These are phyloP conservation scores for Rhododendron ovatum DNA, from an alignment of 148 eudicot genomes.

Conservation along the genomic window DNA sequence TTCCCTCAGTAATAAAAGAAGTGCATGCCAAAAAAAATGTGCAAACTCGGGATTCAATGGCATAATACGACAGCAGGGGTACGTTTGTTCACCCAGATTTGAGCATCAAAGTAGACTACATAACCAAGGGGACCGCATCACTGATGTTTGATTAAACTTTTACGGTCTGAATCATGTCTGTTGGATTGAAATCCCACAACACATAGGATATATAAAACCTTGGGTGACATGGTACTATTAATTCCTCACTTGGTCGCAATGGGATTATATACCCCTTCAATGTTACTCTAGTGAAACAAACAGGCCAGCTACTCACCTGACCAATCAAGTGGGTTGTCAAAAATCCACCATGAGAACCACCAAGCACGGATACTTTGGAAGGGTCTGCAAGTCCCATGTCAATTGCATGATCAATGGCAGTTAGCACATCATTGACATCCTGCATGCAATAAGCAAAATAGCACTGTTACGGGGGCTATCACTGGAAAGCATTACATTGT, in stretches of 20 bases:
- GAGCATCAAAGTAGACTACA: background rate
- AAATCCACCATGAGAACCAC: slow-evolving; percentile 97
- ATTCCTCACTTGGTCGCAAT: background rate
- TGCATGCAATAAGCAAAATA: slow-evolving; percentile 20
- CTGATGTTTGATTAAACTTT: background rate
- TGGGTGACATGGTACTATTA: background rate
- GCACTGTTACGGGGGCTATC: slow-evolving; percentile 3
- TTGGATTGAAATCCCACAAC: background rate
- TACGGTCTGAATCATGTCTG: background rate
- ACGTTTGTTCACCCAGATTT: background rate
- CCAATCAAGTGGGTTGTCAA: slow-evolving; percentile 95
- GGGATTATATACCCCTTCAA: background rate
- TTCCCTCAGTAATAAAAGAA: background rate
- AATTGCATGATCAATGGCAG: slow-evolving; percentile 64
- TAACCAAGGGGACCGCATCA: background rate
- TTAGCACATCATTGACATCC: slow-evolving; percentile 93
- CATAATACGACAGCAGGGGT: background rate
- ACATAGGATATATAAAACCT: background rate
- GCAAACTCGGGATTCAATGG: background rate
- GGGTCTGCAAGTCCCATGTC: slow-evolving; percentile 72
- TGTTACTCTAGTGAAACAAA: background rate
- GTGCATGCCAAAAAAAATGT: background rate
- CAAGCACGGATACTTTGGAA: slow-evolving; percentile 68
- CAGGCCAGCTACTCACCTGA: slow-evolving; percentile 43
- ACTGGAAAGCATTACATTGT: background rate